Evolutionary conservation across 768 basidiomycete genomes (phyloP).

Genomic region (Suillus ampliporus): DNA sequence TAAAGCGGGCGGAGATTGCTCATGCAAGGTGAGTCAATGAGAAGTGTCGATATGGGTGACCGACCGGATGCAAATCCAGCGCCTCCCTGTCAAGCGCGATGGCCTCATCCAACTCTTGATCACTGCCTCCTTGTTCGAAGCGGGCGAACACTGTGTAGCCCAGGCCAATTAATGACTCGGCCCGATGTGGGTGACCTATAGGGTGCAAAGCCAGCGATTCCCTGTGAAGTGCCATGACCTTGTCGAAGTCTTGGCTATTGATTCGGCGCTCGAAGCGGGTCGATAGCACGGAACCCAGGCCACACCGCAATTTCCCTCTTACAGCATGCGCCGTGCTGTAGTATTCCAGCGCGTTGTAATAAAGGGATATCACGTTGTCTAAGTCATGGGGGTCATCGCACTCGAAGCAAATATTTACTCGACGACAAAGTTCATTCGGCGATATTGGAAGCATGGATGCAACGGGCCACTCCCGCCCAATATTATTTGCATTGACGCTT

Average conservation of each 20-base stretch:
- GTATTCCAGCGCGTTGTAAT: background rate
- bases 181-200: conserved; percentile 7
- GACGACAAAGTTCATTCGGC: too few relatives aligned
- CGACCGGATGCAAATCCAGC: background rate
- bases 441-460: too few relatives aligned
- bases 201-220: too few relatives aligned
- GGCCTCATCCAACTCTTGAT: conserved; percentile 4
- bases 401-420: too few relatives aligned
- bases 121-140: conserved; percentile 9
- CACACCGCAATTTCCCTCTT: conserved; percentile 9
- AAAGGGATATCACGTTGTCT: background rate
- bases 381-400: background rate
- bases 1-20: conserved; percentile 11
- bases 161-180: conserved; percentile 16
- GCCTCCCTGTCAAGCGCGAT: conserved; percentile 4
- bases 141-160: background rate
- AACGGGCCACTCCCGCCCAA: too few relatives aligned
- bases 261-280: conserved; percentile 16
- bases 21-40: conserved; percentile 24
- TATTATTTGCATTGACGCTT: too few relatives aligned
- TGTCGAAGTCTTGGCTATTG: too few relatives aligned
- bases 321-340: too few relatives aligned
- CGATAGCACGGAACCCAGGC: conserved; percentile 18
- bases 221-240: too few relatives aligned
- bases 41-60: background rate